Evolutionary conservation across 2,329 filamentous ascomycete species (phyloP).

Genomic region (Colletotrichum theobromicola): DNA sequence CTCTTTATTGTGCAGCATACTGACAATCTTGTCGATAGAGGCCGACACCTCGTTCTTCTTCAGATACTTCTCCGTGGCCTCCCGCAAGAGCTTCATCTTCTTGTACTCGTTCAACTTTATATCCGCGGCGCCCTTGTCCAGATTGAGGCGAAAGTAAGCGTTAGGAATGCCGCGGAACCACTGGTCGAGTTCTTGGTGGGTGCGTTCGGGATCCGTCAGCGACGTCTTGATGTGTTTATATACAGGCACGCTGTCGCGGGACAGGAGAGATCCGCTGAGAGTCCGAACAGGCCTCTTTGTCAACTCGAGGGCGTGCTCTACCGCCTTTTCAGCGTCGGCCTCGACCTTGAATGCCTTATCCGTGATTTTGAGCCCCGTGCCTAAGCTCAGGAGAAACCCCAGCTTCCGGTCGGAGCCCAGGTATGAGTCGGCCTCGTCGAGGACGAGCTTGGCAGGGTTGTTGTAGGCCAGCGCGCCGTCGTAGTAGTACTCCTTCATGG

Average conservation of each 20-base stretch:
- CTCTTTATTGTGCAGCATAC: constrained; percentile 14
- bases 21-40: constrained; percentile 25
- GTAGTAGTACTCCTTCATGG: constrained; percentile 32
- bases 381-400: constrained; percentile 35
- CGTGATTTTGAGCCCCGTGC: constrained; percentile 29
- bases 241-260: background rate
- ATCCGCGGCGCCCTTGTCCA: constrained; percentile 26
- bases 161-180: constrained; percentile 19
- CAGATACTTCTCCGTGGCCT: constrained; percentile 28
- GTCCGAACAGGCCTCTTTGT: background rate
- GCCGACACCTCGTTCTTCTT: background rate
- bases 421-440: constrained; percentile 32
- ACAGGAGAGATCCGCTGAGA: background rate
- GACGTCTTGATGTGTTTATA: background rate
- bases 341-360: background rate
- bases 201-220: constrained; percentile 25
- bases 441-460: constrained; percentile 41
- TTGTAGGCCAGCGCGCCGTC: constrained; percentile 49
- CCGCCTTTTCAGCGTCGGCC: background rate
- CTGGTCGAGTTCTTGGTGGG: constrained; percentile 20
- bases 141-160: constrained; percentile 34
- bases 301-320: background rate
- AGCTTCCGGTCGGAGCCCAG: constrained; percentile 23
- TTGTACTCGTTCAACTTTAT: constrained; percentile 29
- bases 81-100: constrained; percentile 28